These are phyloP conservation scores for Aphanomyces invadans DNA, from an alignment of 352 stramenopile species.

Conservation along the genomic window DNA sequence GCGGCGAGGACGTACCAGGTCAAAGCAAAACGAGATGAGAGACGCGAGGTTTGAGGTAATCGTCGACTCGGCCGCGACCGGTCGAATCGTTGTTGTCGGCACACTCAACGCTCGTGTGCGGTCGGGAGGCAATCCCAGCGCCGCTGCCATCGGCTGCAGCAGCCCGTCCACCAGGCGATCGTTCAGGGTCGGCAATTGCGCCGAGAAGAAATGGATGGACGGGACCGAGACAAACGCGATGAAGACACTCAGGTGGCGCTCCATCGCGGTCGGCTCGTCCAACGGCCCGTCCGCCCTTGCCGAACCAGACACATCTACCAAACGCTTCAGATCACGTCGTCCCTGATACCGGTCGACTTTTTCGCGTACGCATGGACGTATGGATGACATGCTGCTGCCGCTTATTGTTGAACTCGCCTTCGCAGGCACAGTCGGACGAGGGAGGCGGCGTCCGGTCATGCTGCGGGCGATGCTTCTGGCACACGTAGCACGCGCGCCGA, in stretches of 20 bases:
- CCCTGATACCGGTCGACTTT: no score
- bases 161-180: neutral
- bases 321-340: no score
- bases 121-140: neutral
- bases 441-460: neutral
- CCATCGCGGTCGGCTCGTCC: slow-evolving; percentile 2
- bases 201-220: slow-evolving; percentile 4
- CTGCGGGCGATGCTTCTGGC: slow-evolving; percentile 8
- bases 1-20: slow-evolving; percentile 16
- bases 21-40: slow-evolving; percentile 11
- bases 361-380: no score
- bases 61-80: neutral
- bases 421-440: slow-evolving; percentile 6
- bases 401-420: slow-evolving; percentile 21
- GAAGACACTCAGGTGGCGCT: neutral
- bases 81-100: neutral
- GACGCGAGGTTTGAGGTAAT: slow-evolving; percentile 4
- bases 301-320: no score
- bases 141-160: neutral
- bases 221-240: neutral
- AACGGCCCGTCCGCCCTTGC: no score
- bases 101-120: neutral
- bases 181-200: neutral
- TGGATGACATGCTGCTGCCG: neutral
- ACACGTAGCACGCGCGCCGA: slow-evolving; percentile 3